phyloP scores from a whole-genome alignment of 257 asterid genomes.

The Solanum sejunctum region DNA sequence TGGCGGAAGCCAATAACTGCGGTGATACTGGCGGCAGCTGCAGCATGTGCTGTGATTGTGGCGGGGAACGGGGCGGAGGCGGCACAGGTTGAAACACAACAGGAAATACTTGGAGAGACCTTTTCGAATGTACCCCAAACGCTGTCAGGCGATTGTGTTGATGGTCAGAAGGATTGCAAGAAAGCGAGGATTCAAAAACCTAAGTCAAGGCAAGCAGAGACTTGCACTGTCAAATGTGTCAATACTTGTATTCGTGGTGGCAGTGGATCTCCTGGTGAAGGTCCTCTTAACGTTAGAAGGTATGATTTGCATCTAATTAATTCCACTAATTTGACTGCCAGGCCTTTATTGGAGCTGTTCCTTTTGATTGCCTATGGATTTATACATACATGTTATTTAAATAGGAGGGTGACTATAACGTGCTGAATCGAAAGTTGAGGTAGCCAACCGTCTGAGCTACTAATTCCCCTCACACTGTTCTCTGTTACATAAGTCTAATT shows the following conservation, averaged over 20 bases:
- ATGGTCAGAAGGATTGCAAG: conserved; percentile 41
- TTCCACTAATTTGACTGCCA: neutral
- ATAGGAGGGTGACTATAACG: neutral
- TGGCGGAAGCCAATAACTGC: neutral
- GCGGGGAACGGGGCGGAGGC: conserved; percentile 9
- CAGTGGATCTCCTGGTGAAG: conserved; percentile 86
- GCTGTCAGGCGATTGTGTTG: conserved; percentile 45
- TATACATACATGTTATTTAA: neutral
- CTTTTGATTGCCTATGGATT: neutral
- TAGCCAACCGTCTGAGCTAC: neutral
- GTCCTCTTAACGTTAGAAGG: conserved; percentile 78
- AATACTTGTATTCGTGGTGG: conserved; percentile 82
- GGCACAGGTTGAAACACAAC: conserved; percentile 13
- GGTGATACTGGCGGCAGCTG: neutral
- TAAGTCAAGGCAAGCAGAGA: conserved; percentile 73
- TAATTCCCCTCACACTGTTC: neutral
- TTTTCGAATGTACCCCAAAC: conserved; percentile 69
- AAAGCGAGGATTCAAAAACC: conserved; percentile 69
- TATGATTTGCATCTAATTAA: neutral
- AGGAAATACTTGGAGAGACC: conserved; percentile 38
- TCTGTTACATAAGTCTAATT: neutral
- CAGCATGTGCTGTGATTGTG: neutral
- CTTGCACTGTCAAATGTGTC: conserved; percentile 61
- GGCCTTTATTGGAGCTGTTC: neutral
- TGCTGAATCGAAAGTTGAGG: neutral